These are phyloP conservation scores for Rutstroemia sp. DNA, from an alignment of 2,329 filamentous ascomycete genomes.

Conservation along the genomic window DNA sequence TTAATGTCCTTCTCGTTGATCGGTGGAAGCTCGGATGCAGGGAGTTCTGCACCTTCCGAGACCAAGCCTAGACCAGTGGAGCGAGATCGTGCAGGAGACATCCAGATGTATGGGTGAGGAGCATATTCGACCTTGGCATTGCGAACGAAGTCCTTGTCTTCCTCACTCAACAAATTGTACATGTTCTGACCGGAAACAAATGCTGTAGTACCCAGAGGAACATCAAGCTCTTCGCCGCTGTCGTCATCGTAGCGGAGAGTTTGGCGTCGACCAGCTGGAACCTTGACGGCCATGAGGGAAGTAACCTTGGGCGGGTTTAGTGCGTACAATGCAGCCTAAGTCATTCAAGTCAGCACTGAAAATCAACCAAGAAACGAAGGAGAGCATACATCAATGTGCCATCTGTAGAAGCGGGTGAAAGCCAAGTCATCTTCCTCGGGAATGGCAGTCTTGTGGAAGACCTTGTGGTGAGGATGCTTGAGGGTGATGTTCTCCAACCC, in stretches of 20 bases:
- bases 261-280: conserved; percentile 59
- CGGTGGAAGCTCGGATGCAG: conserved; percentile 51
- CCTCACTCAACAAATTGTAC: conserved; percentile 58
- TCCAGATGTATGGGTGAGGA: conserved; percentile 77
- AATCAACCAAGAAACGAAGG: background rate
- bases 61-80: conserved; percentile 65
- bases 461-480: conserved; percentile 69
- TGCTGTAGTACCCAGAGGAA: conserved; percentile 69
- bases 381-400: conserved; percentile 62
- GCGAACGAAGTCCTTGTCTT: conserved; percentile 60
- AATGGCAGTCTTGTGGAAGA: conserved; percentile 62
- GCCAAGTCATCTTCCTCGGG: conserved; percentile 53
- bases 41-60: conserved; percentile 57
- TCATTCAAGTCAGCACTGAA: background rate
- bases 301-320: conserved; percentile 69
- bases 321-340: conserved; percentile 56
- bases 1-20: conserved; percentile 62
- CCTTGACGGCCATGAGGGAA: conserved; percentile 64
- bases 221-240: conserved; percentile 54
- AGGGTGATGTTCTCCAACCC: conserved; percentile 61
- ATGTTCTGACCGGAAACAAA: conserved; percentile 66
- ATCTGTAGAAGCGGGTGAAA: conserved; percentile 60
- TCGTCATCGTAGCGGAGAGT: conserved; percentile 69
- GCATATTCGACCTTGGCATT: conserved; percentile 67
- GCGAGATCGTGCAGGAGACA: conserved; percentile 59